Evolutionary conservation across 345 rosid species (phyloP), one percentile per base, ranked within the genome.

Genomic region (Kandelia obovata): DNA sequence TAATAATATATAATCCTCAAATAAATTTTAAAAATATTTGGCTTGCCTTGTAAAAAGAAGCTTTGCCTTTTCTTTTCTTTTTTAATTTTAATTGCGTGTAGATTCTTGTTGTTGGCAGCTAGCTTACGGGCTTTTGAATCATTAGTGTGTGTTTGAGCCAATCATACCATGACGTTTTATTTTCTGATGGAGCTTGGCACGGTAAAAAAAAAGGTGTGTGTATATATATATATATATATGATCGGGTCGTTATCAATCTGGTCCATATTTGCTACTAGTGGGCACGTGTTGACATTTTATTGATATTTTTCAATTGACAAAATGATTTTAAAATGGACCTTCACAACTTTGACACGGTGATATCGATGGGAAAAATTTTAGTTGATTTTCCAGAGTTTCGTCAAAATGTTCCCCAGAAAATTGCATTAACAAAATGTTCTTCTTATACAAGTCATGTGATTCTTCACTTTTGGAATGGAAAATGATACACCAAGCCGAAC

Each of bases 81-180:
- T 7, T 28, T 30, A 19, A 55, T 55, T 55, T 55, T 55, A 32
- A 21, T 75, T 32, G 59, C 60, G 66, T 62, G 75, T 69, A 69
- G 61, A 62, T 51, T 68, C 37, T 39, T 52, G 17, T 4, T 59
- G 32, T 25, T 66, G 13, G 4, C 5, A n/a, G 17, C 26, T 28
- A 23, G 16, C 23, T 7, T 23, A 6, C 1, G 26, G 13, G 34
- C 35, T 0, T 63, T 47, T 56, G 53, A n/a, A 69, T 60, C 17
- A 57, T 43, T 27, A 61, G 60, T 66, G 72, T 63, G 58, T 28
- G 46, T 7, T 58, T 58, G 52, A 11, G 21, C 53, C 71, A 65
- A 73, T 69, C 56, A 39, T 34, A 56, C 23, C 43, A 17, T 20
- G 10, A 35, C 59, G 11, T 28, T 17, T 27, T 49, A 7, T 52